phyloP scores from a whole-genome alignment of 1,284 basidiomycete species.

The Puccinia triticina region DNA sequence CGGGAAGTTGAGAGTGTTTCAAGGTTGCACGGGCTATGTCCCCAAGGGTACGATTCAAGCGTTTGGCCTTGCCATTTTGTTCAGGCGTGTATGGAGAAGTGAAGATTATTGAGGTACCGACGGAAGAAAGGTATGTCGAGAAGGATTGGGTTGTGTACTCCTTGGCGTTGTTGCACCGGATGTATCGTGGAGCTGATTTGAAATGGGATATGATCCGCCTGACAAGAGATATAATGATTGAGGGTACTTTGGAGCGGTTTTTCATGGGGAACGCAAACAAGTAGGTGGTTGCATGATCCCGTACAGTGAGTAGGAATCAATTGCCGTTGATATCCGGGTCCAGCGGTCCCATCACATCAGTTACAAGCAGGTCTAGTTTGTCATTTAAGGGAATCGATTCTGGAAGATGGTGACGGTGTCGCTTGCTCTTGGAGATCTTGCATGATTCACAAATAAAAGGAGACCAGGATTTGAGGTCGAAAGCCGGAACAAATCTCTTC shows the following conservation, averaged over 20 bases:
- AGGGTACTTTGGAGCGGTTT: too few species aligned
- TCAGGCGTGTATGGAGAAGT: neutral
- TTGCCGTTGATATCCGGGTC: neutral
- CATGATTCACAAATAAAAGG: too few species aligned
- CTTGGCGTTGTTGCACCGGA: too few species aligned
- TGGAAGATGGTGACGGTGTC: neutral
- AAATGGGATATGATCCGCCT: too few species aligned
- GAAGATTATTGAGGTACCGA: too few species aligned
- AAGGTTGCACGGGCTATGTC: slow-evolving; percentile 18
- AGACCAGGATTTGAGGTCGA: neutral
- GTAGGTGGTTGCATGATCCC: too few species aligned
- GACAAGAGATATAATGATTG: too few species aligned
- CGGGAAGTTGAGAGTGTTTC: neutral
- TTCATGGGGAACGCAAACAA: too few species aligned
- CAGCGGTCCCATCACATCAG: slow-evolving; percentile 4
- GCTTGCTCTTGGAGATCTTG: neutral
- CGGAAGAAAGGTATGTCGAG: too few species aligned
- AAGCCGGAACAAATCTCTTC: neutral
- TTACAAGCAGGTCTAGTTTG: neutral
- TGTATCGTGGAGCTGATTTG: too few species aligned
- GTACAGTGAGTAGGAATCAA: neutral
- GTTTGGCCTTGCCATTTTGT: neutral
- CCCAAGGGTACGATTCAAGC: slow-evolving; percentile 12
- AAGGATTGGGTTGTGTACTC: too few species aligned
- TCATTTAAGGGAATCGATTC: neutral